phyloP scores from a whole-genome alignment of 495 filamentous ascomycete species.

The Hypomontagnella monticulosa region DNA sequence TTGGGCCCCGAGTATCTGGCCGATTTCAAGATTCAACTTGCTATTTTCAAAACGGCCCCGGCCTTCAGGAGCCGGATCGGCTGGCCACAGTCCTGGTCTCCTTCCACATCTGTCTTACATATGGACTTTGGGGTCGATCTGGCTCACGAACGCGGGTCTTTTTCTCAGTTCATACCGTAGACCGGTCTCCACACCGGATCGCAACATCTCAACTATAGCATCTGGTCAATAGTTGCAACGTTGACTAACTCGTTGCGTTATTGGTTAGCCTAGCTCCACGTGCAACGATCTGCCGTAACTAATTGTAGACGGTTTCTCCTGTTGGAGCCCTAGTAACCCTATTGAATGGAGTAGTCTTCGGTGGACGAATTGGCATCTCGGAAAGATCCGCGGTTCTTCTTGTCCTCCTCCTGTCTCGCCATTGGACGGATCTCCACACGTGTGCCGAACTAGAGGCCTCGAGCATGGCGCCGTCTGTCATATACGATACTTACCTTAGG shows the following conservation, averaged over 20 bases:
- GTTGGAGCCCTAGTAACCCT: neutral
- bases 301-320: neutral
- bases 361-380: conserved; percentile 12
- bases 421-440: conserved; percentile 27
- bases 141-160: neutral
- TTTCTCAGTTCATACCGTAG: neutral
- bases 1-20: conserved; percentile 20
- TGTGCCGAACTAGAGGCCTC: conserved; percentile 8
- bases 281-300: conserved; percentile 7
- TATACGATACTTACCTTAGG: too few species aligned
- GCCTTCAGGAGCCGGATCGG: conserved; percentile 1
- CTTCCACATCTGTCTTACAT: conserved; percentile 14
- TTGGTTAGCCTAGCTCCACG: conserved; percentile 16
- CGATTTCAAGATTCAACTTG: conserved; percentile 19
- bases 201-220: neutral
- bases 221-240: neutral
- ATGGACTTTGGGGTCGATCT: conserved; percentile 4
- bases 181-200: conserved; percentile 4
- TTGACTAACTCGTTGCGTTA: conserved; percentile 1
- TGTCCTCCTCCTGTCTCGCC: neutral
- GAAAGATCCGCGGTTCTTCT: neutral
- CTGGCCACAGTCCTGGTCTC: neutral
- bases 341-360: conserved; percentile 14
- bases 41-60: neutral
- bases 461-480: neutral